A percentile compares a stretch with the other conserved stretches of the same genome.
These are phyloP conservation scores for Arachis hypogaea DNA, from an alignment of 306 rosid genomes.

Conservation along the genomic window DNA sequence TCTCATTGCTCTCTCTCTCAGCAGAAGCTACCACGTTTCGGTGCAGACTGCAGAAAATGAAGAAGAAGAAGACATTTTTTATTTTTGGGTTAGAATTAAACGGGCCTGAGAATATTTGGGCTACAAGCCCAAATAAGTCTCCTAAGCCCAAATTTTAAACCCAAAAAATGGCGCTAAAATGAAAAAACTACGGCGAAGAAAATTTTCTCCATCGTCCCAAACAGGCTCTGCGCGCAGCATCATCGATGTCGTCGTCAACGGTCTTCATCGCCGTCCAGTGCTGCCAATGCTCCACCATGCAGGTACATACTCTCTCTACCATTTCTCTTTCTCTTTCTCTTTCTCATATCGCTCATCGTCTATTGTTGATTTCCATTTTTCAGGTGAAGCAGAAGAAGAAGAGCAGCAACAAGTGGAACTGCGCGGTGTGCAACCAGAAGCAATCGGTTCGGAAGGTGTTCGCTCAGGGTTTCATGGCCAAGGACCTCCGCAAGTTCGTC, in stretches of 20 bases:
- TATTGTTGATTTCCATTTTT: not conserved
- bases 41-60: not conserved
- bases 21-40: not conserved
- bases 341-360: not conserved
- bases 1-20: slow-evolving; percentile 38
- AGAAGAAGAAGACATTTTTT: not conserved
- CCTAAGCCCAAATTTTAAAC: not conserved
- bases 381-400: slow-evolving; percentile 89
- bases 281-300: slow-evolving; percentile 90
- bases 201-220: not conserved
- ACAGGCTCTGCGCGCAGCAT: not conserved
- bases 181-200: not conserved
- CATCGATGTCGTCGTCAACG: slow-evolving; percentile 50
- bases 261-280: slow-evolving; percentile 83
- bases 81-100: too few species aligned
- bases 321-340: not conserved
- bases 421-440: slow-evolving; percentile 79
- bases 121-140: too few species aligned
- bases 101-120: too few species aligned
- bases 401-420: slow-evolving; percentile 71
- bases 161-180: slow-evolving; percentile 35
- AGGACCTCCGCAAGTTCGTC: slow-evolving; percentile 71
- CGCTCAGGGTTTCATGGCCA: slow-evolving; percentile 73
- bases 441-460: slow-evolving; percentile 79
- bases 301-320: slow-evolving; percentile 46